phyloP scores from a whole-genome alignment of 2,329 filamentous ascomycete genomes.

The Cladophialophora chaetospira region DNA sequence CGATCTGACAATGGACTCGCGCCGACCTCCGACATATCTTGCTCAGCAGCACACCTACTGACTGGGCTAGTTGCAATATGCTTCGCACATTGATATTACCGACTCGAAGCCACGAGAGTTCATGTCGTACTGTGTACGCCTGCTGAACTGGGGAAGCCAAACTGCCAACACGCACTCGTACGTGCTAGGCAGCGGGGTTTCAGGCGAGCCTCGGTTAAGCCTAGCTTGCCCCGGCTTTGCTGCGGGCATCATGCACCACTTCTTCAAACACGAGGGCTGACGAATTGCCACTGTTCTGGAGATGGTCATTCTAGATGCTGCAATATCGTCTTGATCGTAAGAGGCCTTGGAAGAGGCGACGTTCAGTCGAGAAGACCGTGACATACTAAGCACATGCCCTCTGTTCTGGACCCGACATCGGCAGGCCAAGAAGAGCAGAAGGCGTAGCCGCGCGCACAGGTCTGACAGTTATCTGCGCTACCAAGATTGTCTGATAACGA shows the following conservation, averaged over 20 bases:
- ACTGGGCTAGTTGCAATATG: too few species aligned
- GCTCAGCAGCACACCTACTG: too few species aligned
- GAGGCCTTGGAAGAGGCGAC: too few species aligned
- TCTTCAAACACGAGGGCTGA: not conserved
- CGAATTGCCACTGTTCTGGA: not conserved
- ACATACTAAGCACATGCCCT: not conserved
- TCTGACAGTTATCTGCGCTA: constrained; percentile 1
- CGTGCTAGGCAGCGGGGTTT: constrained; percentile 21
- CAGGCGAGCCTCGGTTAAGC: constrained; percentile 15
- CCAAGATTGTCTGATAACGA: constrained; percentile 5
- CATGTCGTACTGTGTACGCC: too few species aligned
- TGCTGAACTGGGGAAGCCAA: not conserved
- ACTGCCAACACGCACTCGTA: not conserved
- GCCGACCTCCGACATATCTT: too few species aligned
- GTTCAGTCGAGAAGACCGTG: too few species aligned
- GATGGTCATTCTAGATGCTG: not conserved
- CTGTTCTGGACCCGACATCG: not conserved
- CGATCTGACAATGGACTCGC: not conserved
- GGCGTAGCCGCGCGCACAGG: not conserved
- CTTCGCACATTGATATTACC: too few species aligned
- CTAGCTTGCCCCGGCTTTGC: constrained; percentile 23
- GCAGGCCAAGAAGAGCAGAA: not conserved
- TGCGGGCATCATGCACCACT: too few species aligned
- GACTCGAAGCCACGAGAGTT: too few species aligned
- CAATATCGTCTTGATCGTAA: too few species aligned